phyloP scores from a whole-genome alignment of 2,329 filamentous ascomycete genomes.

The Alternaria consortialis region DNA sequence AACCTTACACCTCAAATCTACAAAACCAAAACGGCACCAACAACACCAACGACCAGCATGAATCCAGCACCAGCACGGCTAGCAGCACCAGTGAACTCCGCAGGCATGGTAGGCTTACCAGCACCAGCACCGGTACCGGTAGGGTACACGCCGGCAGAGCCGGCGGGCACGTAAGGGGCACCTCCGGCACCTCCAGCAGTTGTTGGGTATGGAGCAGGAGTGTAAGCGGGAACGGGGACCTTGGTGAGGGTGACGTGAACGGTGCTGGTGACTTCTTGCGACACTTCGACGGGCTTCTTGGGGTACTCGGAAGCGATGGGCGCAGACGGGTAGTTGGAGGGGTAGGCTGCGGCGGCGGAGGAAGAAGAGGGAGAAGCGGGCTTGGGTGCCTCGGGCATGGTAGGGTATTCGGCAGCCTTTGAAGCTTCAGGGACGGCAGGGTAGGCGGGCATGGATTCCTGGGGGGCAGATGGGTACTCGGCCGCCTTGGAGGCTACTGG shows the following conservation, averaged over 20 bases:
- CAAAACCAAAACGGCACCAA: slow-evolving; percentile 35
- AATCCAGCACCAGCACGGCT: slow-evolving; percentile 33
- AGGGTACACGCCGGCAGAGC: slow-evolving; percentile 13
- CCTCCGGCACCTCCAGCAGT: slow-evolving; percentile 12
- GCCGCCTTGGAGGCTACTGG: slow-evolving; percentile 5
- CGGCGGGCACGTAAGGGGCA: slow-evolving; percentile 14
- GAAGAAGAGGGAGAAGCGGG: neutral
- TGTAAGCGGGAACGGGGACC: slow-evolving; percentile 26
- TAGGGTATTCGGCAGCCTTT: slow-evolving; percentile 15
- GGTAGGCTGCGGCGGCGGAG: neutral
- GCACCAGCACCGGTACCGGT: slow-evolving; percentile 28
- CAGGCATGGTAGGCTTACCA: slow-evolving; percentile 22
- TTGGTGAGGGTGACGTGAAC: slow-evolving; percentile 36
- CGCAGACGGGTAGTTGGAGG: neutral
- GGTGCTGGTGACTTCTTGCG: slow-evolving; percentile 6
- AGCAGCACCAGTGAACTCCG: slow-evolving; percentile 39
- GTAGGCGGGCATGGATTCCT: slow-evolving; percentile 2
- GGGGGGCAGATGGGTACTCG: slow-evolving; percentile 3
- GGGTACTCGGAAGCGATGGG: slow-evolving; percentile 21
- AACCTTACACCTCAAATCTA: slow-evolving; percentile 11
- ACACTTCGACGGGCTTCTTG: slow-evolving; percentile 21
- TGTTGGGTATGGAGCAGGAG: slow-evolving; percentile 17
- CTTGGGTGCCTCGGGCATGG: slow-evolving; percentile 7
- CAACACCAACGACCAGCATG: slow-evolving; percentile 26
- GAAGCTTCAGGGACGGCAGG: slow-evolving; percentile 6